Evolutionary conservation across 768 basidiomycete genomes (phyloP).

Genomic region (Tylopilus rubrobrunneus): DNA sequence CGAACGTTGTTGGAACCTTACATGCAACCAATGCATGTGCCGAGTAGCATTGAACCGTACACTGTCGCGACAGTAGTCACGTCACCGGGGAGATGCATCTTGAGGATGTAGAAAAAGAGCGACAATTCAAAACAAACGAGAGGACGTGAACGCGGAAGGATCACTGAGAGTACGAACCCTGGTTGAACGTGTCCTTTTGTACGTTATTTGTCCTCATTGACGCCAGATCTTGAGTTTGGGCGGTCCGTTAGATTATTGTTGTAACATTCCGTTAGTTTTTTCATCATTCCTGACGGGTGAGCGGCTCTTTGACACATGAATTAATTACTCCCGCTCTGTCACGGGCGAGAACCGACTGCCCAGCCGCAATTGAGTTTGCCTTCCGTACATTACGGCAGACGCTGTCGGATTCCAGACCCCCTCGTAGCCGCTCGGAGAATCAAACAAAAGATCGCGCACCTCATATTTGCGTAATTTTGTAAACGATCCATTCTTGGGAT

Average conservation of each 20-base stretch:
- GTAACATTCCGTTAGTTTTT: conserved; percentile 18
- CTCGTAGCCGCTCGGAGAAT: neutral
- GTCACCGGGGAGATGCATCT: conserved; percentile 25
- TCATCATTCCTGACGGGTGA: neutral
- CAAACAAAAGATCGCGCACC: neutral
- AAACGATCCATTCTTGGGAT: neutral
- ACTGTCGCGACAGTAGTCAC: conserved; percentile 29
- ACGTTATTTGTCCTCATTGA: conserved; percentile 34
- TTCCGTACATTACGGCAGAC: neutral
- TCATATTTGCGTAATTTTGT: neutral
- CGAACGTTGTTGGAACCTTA: conserved; percentile 2
- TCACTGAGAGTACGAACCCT: conserved; percentile 14
- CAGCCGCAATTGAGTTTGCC: neutral
- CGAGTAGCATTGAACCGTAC: conserved; percentile 31
- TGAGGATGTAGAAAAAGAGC: neutral
- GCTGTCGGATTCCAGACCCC: neutral
- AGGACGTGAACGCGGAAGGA: conserved; percentile 27
- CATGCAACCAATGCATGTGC: conserved; percentile 30
- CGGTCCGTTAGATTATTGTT: conserved; percentile 11
- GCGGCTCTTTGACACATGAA: neutral
- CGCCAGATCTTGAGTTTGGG: conserved; percentile 18
- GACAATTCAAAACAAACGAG: conserved; percentile 19
- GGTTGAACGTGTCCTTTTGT: conserved; percentile 21
- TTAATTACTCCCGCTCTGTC: neutral
- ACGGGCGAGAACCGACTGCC: neutral